Conservation (phyloP, 1,139 yeast species). For the Petasospora rhodanensis region DNA sequence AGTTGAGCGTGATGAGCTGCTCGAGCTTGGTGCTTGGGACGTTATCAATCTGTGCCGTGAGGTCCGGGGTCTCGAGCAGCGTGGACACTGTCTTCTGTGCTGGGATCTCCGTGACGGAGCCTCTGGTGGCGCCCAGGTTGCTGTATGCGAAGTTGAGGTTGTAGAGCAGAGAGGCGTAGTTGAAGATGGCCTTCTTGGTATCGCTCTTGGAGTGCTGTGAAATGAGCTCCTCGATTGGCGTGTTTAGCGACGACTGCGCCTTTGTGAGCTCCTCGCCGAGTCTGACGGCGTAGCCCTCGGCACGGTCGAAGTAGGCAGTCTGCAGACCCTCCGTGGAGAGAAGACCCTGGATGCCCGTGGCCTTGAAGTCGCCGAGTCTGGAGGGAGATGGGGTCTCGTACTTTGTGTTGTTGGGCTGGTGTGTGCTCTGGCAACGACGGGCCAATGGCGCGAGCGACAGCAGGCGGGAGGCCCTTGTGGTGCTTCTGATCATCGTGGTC, state of each 20-base stretch:
- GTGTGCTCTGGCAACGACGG: no score
- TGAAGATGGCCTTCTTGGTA: constrained; percentile 37
- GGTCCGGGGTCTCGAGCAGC: constrained; percentile 42
- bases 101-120: constrained; percentile 14
- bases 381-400: no score
- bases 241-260: constrained; percentile 17
- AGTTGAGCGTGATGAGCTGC: constrained; percentile 30
- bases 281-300: constrained; percentile 41
- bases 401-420: no score
- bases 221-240: constrained; percentile 25
- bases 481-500: no score
- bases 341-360: constrained; percentile 46
- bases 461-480: no score
- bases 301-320: constrained; percentile 58
- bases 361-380: no score
- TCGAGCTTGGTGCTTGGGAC: constrained; percentile 15
- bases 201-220: constrained; percentile 27
- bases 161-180: constrained; percentile 55
- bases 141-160: constrained; percentile 59
- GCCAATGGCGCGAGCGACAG: no score
- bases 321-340: constrained; percentile 47
- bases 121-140: constrained; percentile 36
- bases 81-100: constrained; percentile 28
- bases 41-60: constrained; percentile 28
- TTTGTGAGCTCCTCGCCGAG: constrained; percentile 34